Conservation (phyloP, 176 grass and related monocot species). For the Oryza nivara region DNA sequence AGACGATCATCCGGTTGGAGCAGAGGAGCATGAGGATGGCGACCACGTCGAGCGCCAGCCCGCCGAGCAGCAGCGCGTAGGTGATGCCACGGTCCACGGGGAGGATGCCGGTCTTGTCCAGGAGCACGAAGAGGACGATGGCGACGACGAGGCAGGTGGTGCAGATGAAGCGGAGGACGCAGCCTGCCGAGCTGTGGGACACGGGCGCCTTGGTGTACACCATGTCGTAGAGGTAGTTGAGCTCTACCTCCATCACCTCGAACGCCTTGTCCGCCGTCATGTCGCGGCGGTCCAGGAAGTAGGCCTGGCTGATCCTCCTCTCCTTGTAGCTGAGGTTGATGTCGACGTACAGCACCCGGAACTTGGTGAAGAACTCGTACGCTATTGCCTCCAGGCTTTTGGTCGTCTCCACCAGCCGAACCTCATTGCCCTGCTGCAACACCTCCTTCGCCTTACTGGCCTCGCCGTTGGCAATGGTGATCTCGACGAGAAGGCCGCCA, state of each 20-base stretch:
- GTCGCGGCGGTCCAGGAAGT: neutral
- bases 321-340: conserved; percentile 45
- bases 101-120: conserved; percentile 5
- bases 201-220: conserved; percentile 66
- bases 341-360: conserved; percentile 43
- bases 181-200: neutral
- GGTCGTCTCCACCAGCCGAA: accelerated
- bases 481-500: conserved; percentile 12
- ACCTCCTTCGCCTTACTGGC: neutral
- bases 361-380: conserved; percentile 19
- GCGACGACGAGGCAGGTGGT: conserved; percentile 37
- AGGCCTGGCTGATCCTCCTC: conserved; percentile 24
- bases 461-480: neutral
- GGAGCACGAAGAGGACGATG: conserved; percentile 29
- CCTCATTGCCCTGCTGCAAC: neutral
- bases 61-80: conserved; percentile 55
- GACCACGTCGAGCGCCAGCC: conserved; percentile 29
- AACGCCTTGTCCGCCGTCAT: neutral
- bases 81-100: conserved; percentile 47
- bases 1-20: conserved; percentile 15
- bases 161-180: conserved; percentile 34
- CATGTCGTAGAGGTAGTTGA: conserved; percentile 70
- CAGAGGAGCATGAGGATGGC: conserved; percentile 37
- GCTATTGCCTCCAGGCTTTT: conserved; percentile 26
- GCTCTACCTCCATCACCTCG: conserved; percentile 52